Percentiles rank a stretch among this genome's conserved stretches.
Conservation (phyloP, 1,284 basidiomycete genomes). For the Spongiforma sp. region DNA sequence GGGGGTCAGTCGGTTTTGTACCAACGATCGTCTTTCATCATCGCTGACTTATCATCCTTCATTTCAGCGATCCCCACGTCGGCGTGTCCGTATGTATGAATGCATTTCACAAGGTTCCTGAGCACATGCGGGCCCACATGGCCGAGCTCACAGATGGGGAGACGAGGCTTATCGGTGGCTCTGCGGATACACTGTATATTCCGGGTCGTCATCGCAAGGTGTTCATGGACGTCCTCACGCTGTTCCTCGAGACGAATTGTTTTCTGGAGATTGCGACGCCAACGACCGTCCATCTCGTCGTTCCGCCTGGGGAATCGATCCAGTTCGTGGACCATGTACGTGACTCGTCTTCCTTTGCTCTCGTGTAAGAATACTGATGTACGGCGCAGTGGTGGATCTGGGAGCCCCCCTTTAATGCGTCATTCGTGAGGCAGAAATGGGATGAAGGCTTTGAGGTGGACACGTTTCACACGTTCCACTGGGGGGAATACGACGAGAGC, state of each 20-base stretch:
- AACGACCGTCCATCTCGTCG: conserved; percentile 48
- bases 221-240: conserved; percentile 47
- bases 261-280: conserved; percentile 56
- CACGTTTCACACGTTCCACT: conserved; percentile 56
- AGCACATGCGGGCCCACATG: conserved; percentile 42
- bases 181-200: conserved; percentile 55
- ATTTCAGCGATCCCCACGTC: conserved; percentile 47
- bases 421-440: conserved; percentile 54
- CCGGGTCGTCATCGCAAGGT: conserved; percentile 44
- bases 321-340: conserved; percentile 54
- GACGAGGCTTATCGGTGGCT: conserved; percentile 51
- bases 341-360: neutral
- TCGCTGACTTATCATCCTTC: conserved; percentile 2
- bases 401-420: conserved; percentile 49
- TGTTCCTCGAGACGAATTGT: conserved; percentile 53
- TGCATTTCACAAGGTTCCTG: conserved; percentile 44
- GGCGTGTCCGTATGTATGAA: conserved; percentile 49
- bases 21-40: neutral
- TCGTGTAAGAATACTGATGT: neutral
- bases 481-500: conserved; percentile 44
- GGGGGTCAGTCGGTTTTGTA: conserved; percentile 39
- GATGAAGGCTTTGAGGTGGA: conserved; percentile 50
- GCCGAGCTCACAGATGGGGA: conserved; percentile 39
- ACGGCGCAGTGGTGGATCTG: conserved; percentile 52
- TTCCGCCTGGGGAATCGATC: conserved; percentile 45